Percentiles rank a stretch among this genome's conserved stretches.
These are phyloP conservation scores for Neurospora sp. DNA, from an alignment of 495 filamentous ascomycete genomes.

Conservation along the genomic window DNA sequence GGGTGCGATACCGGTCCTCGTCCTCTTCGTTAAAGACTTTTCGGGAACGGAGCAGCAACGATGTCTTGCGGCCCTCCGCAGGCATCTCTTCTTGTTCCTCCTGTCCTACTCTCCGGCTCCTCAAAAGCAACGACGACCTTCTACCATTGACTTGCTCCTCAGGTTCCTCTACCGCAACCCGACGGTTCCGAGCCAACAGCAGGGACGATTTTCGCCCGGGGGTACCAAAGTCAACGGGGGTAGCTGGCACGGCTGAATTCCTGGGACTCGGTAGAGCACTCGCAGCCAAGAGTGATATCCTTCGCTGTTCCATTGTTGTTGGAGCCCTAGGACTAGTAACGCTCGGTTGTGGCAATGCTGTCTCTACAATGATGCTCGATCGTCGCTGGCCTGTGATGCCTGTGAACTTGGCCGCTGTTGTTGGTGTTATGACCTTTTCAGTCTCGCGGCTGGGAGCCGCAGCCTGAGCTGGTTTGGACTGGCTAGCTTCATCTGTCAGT, in stretches of 20 bases:
- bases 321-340: conserved; percentile 49
- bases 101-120: conserved; percentile 33
- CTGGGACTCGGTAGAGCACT: conserved; percentile 31
- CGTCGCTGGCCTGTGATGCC: conserved; percentile 23
- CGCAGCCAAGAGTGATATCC: conserved; percentile 48
- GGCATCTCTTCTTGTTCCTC: conserved; percentile 41
- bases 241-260: conserved; percentile 22
- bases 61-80: conserved; percentile 28
- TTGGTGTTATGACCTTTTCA: conserved; percentile 22
- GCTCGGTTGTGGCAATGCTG: conserved; percentile 13
- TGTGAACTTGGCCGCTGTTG: conserved; percentile 19
- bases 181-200: conserved; percentile 30
- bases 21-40: conserved; percentile 36
- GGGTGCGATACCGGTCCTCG: conserved; percentile 39
- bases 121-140: conserved; percentile 32
- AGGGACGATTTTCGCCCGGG: conserved; percentile 36
- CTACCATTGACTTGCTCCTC: conserved; percentile 30
- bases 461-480: conserved; percentile 23
- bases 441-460: conserved; percentile 19
- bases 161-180: conserved; percentile 35
- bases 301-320: conserved; percentile 63
- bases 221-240: conserved; percentile 16
- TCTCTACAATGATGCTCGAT: conserved; percentile 24
- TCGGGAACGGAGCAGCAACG: conserved; percentile 27
- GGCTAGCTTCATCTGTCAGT: conserved; percentile 49